Base-by-base conservation (phyloP, 257 asterid species). In the Penstemon eatonii region DNA sequence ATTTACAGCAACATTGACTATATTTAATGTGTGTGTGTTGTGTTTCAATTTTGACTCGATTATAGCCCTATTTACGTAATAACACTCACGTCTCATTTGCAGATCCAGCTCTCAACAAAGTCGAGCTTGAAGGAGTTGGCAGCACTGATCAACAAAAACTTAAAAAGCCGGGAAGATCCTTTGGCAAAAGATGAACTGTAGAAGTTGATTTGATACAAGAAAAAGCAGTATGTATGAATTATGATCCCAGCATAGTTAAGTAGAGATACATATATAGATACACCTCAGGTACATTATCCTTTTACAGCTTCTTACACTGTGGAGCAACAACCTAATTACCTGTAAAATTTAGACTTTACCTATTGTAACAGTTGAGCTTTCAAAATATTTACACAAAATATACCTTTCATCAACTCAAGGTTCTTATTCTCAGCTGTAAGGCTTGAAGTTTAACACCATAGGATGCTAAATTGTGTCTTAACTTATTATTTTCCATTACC, bases 51-150 rank as follows among this genome's bases (percentile, higher is more conserved):
- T 52, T 36, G 19, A 38, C 54, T 8, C 10, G 38, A 25, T 66
- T 15, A 25, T 41, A 8, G 4, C 49, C 43, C 64, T 25, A 41
- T 45, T 70, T 63, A 63, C 56, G 33, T 52, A 10, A 42, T 56
- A 37, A 39, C 38, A 18, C 58, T 6, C 38, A 18, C 58, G 7
- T 65, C 68, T 62, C 11, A 15, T 69, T 9, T 54, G 78, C 84
- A 93, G 97, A 82, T 85, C 70, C 76, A 72, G 71, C 73, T 93
- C 56, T 78, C 96, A 4, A 76, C 87, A 19, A 89, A 87, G 66
- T 86, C 96, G 39, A 71, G 86, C 75, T 62, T 81, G 61, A 93
- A 93, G 82, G 97, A 89, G 0, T 69, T 85, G 78, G 96, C 97
- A 25, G 76, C 87, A 44, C 82, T 85, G 57, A 86, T 89, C 83